Percentiles rank a stretch among this genome's conserved stretches.
Conservation (phyloP, 305 asterid genomes). For the Fraxinus latifolia region DNA sequence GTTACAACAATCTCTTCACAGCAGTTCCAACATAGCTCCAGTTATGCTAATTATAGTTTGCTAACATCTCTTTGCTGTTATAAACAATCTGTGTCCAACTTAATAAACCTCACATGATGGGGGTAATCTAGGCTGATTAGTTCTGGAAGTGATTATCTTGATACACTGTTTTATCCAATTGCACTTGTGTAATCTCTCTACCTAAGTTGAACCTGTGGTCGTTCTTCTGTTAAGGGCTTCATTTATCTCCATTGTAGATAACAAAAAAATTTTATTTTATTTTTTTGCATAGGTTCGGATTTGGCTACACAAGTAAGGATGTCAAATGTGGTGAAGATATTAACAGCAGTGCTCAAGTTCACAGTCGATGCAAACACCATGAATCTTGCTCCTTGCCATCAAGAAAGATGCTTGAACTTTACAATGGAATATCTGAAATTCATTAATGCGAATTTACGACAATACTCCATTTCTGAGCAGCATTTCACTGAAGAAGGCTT, state of each 20-base stretch:
- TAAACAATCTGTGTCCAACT: slow-evolving; percentile 7
- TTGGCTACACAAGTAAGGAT: slow-evolving; percentile 30
- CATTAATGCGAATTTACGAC: slow-evolving; percentile 42
- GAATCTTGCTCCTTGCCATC: slow-evolving; percentile 39
- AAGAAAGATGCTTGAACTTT: slow-evolving; percentile 56
- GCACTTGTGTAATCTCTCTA: background rate
- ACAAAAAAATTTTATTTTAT: background rate
- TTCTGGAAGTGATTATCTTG: slow-evolving; percentile 1
- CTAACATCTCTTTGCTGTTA: background rate
- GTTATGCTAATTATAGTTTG: background rate
- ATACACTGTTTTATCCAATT: background rate
- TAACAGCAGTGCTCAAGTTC: slow-evolving; percentile 68
- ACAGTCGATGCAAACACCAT: slow-evolving; percentile 59
- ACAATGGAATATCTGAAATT: slow-evolving; percentile 47
- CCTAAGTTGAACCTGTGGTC: background rate
- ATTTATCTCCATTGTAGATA: background rate
- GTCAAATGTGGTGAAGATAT: slow-evolving; percentile 47
- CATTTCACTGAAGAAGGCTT: slow-evolving; percentile 49
- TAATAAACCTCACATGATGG: background rate
- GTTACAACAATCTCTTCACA: background rate
- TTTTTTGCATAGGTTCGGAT: slow-evolving; percentile 35
- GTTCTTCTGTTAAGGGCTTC: background rate
- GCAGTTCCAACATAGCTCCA: background rate
- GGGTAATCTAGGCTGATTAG: background rate
- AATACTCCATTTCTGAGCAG: slow-evolving; percentile 35